Conservation (phyloP, 169 alveolate genomes). For the Eimeria sp. region DNA sequence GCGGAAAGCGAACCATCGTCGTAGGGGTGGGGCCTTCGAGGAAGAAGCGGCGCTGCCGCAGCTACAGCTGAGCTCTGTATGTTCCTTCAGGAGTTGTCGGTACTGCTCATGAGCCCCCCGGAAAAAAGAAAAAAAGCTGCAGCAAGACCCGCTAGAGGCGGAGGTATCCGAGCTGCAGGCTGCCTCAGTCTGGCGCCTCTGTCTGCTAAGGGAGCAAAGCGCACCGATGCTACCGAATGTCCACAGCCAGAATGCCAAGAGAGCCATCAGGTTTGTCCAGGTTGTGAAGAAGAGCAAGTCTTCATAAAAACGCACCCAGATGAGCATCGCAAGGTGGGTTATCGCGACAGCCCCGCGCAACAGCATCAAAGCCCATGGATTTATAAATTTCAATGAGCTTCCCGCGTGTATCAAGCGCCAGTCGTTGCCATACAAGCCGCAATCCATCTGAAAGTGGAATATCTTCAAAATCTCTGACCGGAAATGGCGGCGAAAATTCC, state of each 20-base stretch:
- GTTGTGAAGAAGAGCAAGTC: neutral
- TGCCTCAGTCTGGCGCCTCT: neutral
- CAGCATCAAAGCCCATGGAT: neutral
- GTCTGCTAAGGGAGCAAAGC: neutral
- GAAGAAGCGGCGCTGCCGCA: neutral
- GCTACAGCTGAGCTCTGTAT: neutral
- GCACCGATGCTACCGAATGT: neutral
- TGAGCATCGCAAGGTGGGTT: neutral
- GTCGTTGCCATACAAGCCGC: conserved; percentile 10
- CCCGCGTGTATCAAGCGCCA: conserved; percentile 41
- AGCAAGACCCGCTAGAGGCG: neutral
- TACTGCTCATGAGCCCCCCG: neutral
- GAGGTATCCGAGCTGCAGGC: neutral
- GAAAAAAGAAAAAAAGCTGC: neutral
- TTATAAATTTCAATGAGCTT: neutral
- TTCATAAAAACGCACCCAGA: neutral
- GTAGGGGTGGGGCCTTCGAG: neutral
- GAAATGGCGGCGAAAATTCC: neutral
- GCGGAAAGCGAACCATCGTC: conserved; percentile 2
- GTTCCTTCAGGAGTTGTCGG: neutral
- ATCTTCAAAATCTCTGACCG: neutral
- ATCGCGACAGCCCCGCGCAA: conserved; percentile 4
- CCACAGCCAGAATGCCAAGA: neutral
- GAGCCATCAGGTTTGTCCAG: conserved; percentile 17
- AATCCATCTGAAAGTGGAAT: conserved; percentile 6